Percentiles rank a stretch among this genome's conserved stretches.
Conservation (phyloP, 2,329 filamentous ascomycete genomes). For the Penicillium sp. region DNA sequence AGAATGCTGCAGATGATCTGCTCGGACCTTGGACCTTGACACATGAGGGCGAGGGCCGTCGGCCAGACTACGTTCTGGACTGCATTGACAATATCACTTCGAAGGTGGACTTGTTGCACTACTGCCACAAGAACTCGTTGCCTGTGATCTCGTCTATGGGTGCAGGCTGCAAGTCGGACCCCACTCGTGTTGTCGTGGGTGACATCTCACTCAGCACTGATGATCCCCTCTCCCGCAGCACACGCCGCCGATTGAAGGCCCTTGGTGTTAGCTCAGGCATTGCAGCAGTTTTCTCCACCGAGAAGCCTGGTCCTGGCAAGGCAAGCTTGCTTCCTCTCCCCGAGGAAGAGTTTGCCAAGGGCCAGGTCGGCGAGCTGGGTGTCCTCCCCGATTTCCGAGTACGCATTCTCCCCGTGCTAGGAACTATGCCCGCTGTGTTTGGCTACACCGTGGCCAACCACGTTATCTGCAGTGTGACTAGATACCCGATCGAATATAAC, state of each 20-base stretch:
- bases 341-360: conserved; percentile 83
- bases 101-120: conserved; percentile 84
- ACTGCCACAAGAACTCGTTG: conserved; percentile 72
- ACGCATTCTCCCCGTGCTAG: conserved; percentile 88
- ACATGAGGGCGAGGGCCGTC: conserved; percentile 41
- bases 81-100: conserved; percentile 98
- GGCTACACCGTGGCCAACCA: conserved; percentile 90
- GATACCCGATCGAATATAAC: conserved; percentile 78
- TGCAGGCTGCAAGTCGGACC: conserved; percentile 85
- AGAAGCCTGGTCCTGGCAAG: conserved; percentile 85
- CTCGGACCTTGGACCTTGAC: conserved; percentile 60
- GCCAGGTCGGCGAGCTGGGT: conserved; percentile 77
- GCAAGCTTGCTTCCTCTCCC: conserved; percentile 80
- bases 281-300: conserved; percentile 85
- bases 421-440: conserved; percentile 96
- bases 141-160: conserved; percentile 94
- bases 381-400: conserved; percentile 90
- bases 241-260: conserved; percentile 69
- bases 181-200: conserved; percentile 79
- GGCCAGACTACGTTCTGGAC: conserved; percentile 86
- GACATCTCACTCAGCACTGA: conserved; percentile 87
- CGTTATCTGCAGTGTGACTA: conserved; percentile 73
- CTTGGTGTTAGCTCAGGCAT: conserved; percentile 79
- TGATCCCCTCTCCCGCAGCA: conserved; percentile 81
- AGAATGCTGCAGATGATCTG: conserved; percentile 59